These are phyloP conservation scores for Malania oleifera DNA, from an alignment of 164 flowering plant species.

Conservation along the genomic window DNA sequence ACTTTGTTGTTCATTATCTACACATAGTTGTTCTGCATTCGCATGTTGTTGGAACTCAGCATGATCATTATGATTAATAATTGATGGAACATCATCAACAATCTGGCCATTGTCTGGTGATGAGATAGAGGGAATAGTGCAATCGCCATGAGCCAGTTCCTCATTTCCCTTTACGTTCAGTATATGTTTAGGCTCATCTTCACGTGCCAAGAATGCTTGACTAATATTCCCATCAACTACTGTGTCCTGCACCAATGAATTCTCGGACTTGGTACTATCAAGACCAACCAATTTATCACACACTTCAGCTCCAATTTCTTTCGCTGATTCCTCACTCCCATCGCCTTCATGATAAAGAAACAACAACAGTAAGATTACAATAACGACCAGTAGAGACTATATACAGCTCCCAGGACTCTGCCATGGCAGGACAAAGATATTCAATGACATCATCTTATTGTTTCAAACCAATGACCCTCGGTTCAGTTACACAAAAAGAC, in stretches of 20 bases:
- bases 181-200: conserved; percentile 15
- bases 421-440: no score
- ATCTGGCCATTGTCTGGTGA: conserved; percentile 1
- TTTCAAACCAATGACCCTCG: no score
- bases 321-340: conserved; percentile 4
- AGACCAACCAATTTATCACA: conserved; percentile 7
- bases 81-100: conserved; percentile 6
- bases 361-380: background rate
- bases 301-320: conserved; percentile 9
- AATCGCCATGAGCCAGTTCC: conserved; percentile 4
- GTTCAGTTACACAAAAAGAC: no score
- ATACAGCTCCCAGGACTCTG: no score
- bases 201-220: conserved; percentile 5
- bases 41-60: conserved; percentile 5
- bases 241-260: conserved; percentile 6
- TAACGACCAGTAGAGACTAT: no score
- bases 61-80: conserved; percentile 9
- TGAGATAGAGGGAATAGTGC: background rate
- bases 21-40: conserved; percentile 1
- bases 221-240: conserved; percentile 7
- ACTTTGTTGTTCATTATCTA: background rate
- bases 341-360: conserved; percentile 12
- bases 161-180: conserved; percentile 17
- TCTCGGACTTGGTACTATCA: conserved; percentile 7
- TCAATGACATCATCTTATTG: no score